Evolutionary conservation across 768 basidiomycete genomes (phyloP).

Genomic region (Pleurotus salmoneostramineus): DNA sequence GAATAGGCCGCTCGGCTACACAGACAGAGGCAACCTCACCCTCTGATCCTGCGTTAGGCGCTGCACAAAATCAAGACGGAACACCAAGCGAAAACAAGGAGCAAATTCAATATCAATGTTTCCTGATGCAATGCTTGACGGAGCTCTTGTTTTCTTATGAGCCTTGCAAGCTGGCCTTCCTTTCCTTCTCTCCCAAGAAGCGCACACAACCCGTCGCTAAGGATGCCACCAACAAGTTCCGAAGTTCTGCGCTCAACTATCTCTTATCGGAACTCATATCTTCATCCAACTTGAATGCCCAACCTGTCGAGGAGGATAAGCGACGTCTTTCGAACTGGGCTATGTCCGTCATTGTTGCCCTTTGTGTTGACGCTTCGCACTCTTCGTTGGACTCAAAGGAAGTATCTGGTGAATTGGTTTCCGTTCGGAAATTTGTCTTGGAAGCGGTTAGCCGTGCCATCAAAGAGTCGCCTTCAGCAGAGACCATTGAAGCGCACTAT

Average conservation of each 20-base stretch:
- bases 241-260: slow-evolving; percentile 70
- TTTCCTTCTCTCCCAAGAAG: slow-evolving; percentile 74
- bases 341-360: slow-evolving; percentile 84
- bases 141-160: slow-evolving; percentile 94
- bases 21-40: slow-evolving; percentile 21
- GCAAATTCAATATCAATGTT: slow-evolving; percentile 60
- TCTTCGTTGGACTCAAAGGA: slow-evolving; percentile 69
- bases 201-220: slow-evolving; percentile 59
- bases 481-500: slow-evolving; percentile 73
- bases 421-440: slow-evolving; percentile 89
- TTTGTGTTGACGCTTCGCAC: slow-evolving; percentile 80
- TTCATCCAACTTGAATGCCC: slow-evolving; percentile 67
- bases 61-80: slow-evolving; percentile 12
- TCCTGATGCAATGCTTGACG: slow-evolving; percentile 88
- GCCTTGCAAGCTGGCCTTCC: slow-evolving; percentile 82
- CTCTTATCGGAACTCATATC: slow-evolving; percentile 82
- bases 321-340: slow-evolving; percentile 77
- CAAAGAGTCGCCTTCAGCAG: slow-evolving; percentile 66
- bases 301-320: slow-evolving; percentile 49
- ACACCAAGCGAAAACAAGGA: slow-evolving; percentile 16
- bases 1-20: slow-evolving; percentile 44
- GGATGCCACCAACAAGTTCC: slow-evolving; percentile 58
- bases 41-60: slow-evolving; percentile 7
- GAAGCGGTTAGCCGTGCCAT: slow-evolving; percentile 85
- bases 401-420: slow-evolving; percentile 69